Percentiles rank a stretch among this genome's conserved stretches.
phyloP scores from a whole-genome alignment of 2,329 filamentous ascomycete genomes.

The Tolypocladium amazonense region DNA sequence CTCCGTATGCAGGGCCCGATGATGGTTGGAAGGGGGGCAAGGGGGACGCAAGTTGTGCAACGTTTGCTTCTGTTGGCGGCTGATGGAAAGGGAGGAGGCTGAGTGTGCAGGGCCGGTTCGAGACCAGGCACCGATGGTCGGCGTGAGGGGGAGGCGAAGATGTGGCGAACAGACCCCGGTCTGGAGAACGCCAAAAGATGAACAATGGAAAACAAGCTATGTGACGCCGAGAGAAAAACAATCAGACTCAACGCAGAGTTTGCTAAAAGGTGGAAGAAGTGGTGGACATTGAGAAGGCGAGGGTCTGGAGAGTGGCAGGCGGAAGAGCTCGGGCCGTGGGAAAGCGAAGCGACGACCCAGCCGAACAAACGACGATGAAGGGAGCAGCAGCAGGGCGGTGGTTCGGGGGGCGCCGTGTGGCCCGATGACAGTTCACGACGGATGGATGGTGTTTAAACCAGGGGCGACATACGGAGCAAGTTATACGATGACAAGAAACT shows the following conservation, averaged over 20 bases:
- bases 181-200: background rate
- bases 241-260: too few species aligned
- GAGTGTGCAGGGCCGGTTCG: background rate
- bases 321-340: background rate
- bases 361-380: background rate
- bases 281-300: background rate
- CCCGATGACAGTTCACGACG: background rate
- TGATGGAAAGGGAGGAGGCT: background rate
- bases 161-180: background rate
- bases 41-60: background rate
- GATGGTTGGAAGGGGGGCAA: background rate
- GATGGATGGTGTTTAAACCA: background rate
- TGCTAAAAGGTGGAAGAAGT: background rate
- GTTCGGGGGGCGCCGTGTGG: background rate
- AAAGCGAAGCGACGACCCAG: background rate
- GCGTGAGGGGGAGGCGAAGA: background rate
- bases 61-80: background rate
- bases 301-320: background rate
- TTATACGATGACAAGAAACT: too few species aligned
- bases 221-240: too few species aligned
- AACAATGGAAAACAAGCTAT: too few species aligned
- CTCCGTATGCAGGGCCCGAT: background rate
- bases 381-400: background rate
- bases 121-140: background rate
- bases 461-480: too few species aligned